A percentile compares a stretch with the other conserved stretches of the same genome.
phyloP scores from a whole-genome alignment of 179 eudicot species.

The Silene coronaria region DNA sequence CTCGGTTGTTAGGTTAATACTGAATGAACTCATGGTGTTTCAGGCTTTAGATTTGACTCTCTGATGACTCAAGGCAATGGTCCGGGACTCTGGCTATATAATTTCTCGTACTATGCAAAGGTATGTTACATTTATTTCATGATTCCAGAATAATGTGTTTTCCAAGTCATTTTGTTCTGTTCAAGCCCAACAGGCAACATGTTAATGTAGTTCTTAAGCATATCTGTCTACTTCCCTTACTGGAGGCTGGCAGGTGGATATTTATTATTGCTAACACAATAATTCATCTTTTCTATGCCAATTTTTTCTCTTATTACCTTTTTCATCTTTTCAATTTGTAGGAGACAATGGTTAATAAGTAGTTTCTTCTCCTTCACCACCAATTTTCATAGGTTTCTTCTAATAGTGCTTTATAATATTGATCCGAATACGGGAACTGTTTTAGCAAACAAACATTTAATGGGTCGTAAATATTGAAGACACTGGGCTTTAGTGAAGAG shows the following conservation, averaged over 20 bases:
- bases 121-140: constrained; percentile 2
- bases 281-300: no score
- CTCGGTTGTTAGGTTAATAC: not conserved
- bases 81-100: not conserved
- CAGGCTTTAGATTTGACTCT: constrained; percentile 17
- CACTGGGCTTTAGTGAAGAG: no score
- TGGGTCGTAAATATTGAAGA: no score
- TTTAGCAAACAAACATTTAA: no score
- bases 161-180: not conserved
- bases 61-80: constrained; percentile 9
- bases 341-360: no score
- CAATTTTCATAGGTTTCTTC: no score
- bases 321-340: no score
- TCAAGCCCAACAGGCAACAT: not conserved
- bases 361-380: no score
- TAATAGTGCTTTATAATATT: no score
- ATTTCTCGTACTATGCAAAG: not conserved
- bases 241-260: not conserved
- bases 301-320: no score
- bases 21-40: constrained; percentile 15
- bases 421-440: no score
- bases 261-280: no score
- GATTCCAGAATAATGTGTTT: not conserved
- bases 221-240: not conserved
- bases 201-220: not conserved